These are phyloP conservation scores for Dryadomyces sulphureus DNA, from an alignment of 2,329 filamentous ascomycete species.

Conservation along the genomic window DNA sequence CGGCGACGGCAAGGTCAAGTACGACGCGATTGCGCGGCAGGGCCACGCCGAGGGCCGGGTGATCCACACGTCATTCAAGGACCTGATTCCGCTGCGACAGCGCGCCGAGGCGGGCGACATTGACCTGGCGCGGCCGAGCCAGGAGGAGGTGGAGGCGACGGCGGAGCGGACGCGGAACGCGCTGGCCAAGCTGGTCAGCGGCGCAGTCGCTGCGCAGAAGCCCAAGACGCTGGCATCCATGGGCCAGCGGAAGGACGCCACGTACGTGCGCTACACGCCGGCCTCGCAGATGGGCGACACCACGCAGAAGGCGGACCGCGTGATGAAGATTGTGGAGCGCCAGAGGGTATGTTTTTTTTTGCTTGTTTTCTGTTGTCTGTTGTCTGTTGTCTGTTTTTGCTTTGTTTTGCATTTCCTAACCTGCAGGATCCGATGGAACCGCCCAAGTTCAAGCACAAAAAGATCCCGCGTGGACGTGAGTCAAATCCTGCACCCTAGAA, in stretches of 20 bases:
- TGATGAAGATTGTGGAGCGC: conserved; percentile 95
- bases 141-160: conserved; percentile 70
- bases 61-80: conserved; percentile 91
- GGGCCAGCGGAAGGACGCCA: conserved; percentile 59
- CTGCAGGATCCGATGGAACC: conserved; percentile 75
- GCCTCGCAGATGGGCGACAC: conserved; percentile 91
- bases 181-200: conserved; percentile 64
- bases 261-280: conserved; percentile 89
- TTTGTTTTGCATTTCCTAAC: background rate
- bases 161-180: conserved; percentile 83
- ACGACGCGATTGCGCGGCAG: conserved; percentile 83
- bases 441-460: conserved; percentile 98
- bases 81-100: conserved; percentile 85
- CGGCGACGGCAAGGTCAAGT: conserved; percentile 83
- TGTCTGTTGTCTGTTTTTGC: no score
- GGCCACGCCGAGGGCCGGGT: conserved; percentile 75
- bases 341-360: conserved; percentile 35
- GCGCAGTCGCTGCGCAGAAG: conserved; percentile 81
- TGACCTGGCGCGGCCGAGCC: conserved; percentile 67
- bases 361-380: background rate
- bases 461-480: conserved; percentile 54
- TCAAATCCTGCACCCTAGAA: background rate
- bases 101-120: conserved; percentile 87
- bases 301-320: conserved; percentile 77
- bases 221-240: conserved; percentile 78